Percentiles rank a stretch among this genome's conserved stretches.
Conservation (phyloP, 345 rosid genomes). For the Capsella bursapastoris region DNA sequence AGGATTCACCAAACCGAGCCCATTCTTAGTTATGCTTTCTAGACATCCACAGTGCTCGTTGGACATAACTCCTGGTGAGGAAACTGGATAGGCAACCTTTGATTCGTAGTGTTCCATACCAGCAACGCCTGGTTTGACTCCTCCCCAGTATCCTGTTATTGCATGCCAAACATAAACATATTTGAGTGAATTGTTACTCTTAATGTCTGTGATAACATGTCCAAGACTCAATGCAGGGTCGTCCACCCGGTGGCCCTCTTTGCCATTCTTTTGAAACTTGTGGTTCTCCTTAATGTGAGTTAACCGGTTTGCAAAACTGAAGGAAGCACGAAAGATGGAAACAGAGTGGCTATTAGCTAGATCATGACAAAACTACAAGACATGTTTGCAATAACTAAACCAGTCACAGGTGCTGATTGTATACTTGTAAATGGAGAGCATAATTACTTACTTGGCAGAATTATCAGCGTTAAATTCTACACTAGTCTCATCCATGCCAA, state of each 20-base stretch:
- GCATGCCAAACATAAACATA: constrained; percentile 70
- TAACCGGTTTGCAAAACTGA: constrained; percentile 62
- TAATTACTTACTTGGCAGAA: constrained; percentile 55
- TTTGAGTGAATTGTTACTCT: constrained; percentile 60
- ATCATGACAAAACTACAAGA: neutral
- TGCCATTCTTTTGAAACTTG: constrained; percentile 52
- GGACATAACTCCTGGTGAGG: constrained; percentile 63
- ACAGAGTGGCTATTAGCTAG: neutral
- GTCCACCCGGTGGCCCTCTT: constrained; percentile 40
- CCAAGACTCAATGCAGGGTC: constrained; percentile 59
- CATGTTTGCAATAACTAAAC: no score
- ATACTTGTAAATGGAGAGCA: constrained; percentile 23
- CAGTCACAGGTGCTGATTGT: no score
- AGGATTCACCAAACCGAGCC: constrained; percentile 78
- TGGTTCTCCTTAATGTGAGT: constrained; percentile 57
- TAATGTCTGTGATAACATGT: constrained; percentile 60
- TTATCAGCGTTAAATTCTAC: constrained; percentile 56
- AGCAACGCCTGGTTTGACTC: constrained; percentile 57
- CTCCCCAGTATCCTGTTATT: constrained; percentile 69
- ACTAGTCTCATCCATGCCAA: constrained; percentile 63
- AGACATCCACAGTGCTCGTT: constrained; percentile 61
- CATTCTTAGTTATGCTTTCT: constrained; percentile 48
- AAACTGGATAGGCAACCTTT: constrained; percentile 51
- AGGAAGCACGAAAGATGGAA: neutral
- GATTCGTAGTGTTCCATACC: constrained; percentile 59